A percentile compares a stretch with the other conserved stretches of the same genome.
Conservation (phyloP, 2,329 filamentous ascomycete species). For the Aureobasidium uvarum region DNA sequence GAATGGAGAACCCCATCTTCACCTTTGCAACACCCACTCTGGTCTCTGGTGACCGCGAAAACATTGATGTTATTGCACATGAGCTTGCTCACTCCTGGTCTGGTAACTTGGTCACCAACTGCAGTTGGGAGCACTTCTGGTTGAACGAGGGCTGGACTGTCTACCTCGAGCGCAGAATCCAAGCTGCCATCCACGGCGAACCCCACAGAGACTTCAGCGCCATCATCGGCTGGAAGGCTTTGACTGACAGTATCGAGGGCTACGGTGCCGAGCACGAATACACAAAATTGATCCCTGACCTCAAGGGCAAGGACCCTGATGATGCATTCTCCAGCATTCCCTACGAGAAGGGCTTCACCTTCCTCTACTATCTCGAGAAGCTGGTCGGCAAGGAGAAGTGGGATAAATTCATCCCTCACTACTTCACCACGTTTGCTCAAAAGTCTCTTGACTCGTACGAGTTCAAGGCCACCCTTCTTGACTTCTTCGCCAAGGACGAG, state of each 20-base stretch:
- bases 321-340: constrained; percentile 91
- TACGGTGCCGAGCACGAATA: constrained; percentile 86
- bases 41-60: constrained; percentile 78
- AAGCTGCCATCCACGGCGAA: constrained; percentile 74
- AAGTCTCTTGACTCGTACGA: constrained; percentile 92
- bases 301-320: constrained; percentile 89
- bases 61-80: constrained; percentile 94
- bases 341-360: constrained; percentile 96
- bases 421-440: constrained; percentile 80
- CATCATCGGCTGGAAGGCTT: constrained; percentile 92
- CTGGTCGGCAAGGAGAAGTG: constrained; percentile 82
- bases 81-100: constrained; percentile 78
- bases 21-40: constrained; percentile 95
- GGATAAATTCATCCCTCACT: constrained; percentile 93
- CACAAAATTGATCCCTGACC: constrained; percentile 83
- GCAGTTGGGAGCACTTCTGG: constrained; percentile 77
- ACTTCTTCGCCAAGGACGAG: constrained; percentile 74
- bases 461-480: constrained; percentile 83
- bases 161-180: constrained; percentile 86
- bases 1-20: constrained; percentile 75
- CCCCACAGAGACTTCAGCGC: constrained; percentile 88
- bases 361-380: constrained; percentile 86
- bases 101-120: constrained; percentile 77
- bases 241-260: constrained; percentile 74
- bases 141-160: constrained; percentile 84